Conservation (phyloP, 148 eudicot genomes). For the Diospyros lotus region DNA sequence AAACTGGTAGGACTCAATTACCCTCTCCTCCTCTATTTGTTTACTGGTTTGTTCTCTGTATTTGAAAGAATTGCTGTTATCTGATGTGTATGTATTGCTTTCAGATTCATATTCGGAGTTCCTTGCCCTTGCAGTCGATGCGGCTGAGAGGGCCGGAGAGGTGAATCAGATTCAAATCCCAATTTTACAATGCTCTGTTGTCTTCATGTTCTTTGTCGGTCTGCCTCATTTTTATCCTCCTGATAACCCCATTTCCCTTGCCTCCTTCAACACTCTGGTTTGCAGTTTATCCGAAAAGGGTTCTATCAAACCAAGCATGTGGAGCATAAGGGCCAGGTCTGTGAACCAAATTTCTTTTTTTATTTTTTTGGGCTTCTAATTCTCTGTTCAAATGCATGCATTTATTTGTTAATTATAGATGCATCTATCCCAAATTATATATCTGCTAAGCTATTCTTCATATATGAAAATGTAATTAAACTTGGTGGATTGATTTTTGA, state of each 20-base stretch:
- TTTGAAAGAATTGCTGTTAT: neutral
- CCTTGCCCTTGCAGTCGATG: constrained; percentile 35
- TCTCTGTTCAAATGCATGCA: neutral
- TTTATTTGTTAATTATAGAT: neutral
- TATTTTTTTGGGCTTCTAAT: neutral
- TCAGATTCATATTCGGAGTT: constrained; percentile 34
- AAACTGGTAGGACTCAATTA: neutral
- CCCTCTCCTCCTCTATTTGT: neutral
- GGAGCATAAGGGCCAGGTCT: constrained; percentile 16
- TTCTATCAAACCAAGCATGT: constrained; percentile 12
- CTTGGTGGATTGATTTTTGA: neutral
- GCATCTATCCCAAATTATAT: neutral
- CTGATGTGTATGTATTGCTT: constrained; percentile 7
- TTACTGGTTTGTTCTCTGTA: neutral
- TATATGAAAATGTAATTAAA: neutral
- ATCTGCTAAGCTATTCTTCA: neutral
- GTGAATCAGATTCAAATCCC: constrained; percentile 10
- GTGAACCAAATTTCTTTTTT: neutral
- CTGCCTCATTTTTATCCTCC: neutral
- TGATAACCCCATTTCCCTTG: neutral
- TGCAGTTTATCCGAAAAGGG: constrained; percentile 14
- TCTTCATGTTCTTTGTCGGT: neutral
- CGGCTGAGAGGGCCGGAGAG: constrained; percentile 47
- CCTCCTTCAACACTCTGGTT: neutral
- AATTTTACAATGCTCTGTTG: neutral